Evolutionary conservation across 139 green algal genomes (phyloP).

Genomic region (Mesotaenium endlicherianum): DNA sequence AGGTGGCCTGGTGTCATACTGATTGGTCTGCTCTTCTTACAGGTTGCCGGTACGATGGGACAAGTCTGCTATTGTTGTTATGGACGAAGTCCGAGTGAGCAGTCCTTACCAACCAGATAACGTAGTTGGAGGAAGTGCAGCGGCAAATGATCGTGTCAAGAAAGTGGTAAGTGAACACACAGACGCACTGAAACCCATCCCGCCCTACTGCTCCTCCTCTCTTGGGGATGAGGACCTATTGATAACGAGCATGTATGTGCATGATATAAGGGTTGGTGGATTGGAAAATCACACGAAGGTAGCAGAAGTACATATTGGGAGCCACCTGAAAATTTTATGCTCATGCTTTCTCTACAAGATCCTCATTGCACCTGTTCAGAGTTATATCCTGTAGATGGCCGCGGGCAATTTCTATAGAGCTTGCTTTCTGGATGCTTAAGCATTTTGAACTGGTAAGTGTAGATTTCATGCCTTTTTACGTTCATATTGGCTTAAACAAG

Average conservation of each 20-base stretch:
- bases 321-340: not conserved
- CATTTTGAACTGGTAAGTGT: not conserved
- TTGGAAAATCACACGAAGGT: too few species aligned
- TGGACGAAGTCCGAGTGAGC: constrained; percentile 67
- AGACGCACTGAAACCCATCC: not conserved
- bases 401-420: not conserved
- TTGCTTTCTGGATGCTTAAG: not conserved
- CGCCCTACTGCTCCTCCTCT: not conserved
- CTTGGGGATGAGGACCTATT: not conserved
- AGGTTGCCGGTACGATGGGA: constrained; percentile 73
- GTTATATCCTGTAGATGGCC: not conserved
- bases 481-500: not conserved
- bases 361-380: too few species aligned
- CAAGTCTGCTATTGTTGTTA: constrained; percentile 69
- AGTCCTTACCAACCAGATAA: constrained; percentile 17
- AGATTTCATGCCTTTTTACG: not conserved
- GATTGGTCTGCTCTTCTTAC: constrained; percentile 5
- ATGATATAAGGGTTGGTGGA: too few species aligned
- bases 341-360: not conserved
- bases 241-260: not conserved
- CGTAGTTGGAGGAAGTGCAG: constrained; percentile 32
- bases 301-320: not conserved
- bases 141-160: constrained; percentile 59
- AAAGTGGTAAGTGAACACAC: constrained; percentile 73
- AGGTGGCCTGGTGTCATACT: not conserved